A percentile compares a stretch with the other conserved stretches of the same genome.
Conservation (phyloP, 2,329 filamentous ascomycete genomes). For the Calonectria multiphialidica region DNA sequence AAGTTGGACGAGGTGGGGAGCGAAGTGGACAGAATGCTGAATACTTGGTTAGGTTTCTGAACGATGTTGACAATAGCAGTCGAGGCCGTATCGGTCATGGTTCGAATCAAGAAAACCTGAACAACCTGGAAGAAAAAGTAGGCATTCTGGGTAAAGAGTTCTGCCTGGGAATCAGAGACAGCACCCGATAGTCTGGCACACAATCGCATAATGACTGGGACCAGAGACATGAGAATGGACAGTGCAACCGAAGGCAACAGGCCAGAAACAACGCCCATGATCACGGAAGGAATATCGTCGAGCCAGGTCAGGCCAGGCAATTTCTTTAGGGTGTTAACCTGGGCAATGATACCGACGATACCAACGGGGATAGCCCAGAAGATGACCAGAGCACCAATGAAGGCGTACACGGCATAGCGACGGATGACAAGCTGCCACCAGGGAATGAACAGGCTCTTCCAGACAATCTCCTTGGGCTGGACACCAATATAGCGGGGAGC, state of each 20-base stretch:
- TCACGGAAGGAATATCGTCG: constrained; percentile 71
- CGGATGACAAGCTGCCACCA: constrained; percentile 85
- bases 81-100: constrained; percentile 82
- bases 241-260: constrained; percentile 84
- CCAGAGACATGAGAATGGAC: constrained; percentile 83
- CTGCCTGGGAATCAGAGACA: constrained; percentile 82
- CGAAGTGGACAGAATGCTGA: constrained; percentile 75
- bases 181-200: constrained; percentile 85
- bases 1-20: constrained; percentile 92
- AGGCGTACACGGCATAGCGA: constrained; percentile 70
- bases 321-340: constrained; percentile 77
- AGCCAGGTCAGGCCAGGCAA: constrained; percentile 83
- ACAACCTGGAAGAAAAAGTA: constrained; percentile 93
- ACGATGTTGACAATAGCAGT: constrained; percentile 74
- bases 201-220: constrained; percentile 74
- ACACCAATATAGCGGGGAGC: constrained; percentile 87
- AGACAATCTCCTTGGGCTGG: constrained; percentile 84
- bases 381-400: constrained; percentile 80
- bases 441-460: constrained; percentile 77
- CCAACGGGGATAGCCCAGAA: constrained; percentile 87
- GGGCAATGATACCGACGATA: constrained; percentile 86
- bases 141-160: constrained; percentile 90
- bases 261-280: constrained; percentile 86
- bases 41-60: constrained; percentile 70
- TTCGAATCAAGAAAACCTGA: constrained; percentile 93